Evolutionary conservation across 768 basidiomycete genomes (phyloP), one percentile per base, ranked within the genome.

Genomic region (Naganishia onofrii): DNA sequence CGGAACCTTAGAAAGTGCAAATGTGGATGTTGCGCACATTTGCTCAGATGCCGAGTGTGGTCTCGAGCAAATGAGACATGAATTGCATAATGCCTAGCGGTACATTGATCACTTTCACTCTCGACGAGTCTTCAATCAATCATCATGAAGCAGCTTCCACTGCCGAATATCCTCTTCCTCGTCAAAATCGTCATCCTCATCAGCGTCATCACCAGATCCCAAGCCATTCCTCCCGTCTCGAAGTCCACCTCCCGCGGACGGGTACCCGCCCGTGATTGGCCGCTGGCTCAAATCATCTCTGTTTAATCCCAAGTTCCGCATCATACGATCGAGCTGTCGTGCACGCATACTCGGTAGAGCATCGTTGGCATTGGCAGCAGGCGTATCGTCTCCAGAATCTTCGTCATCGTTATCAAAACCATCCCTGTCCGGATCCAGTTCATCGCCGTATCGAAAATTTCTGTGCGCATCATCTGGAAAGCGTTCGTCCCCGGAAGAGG

Each of bases 371-470:
- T 66, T 52, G 29, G 46, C 65, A 17, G 38, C 9, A 6, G 21
- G 38, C 21, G 60, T 9, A 2, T 34, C 23, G 3, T 63, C 60
- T 15, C 46, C 60, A 12, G 26, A 34, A 23, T 63, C 60, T 32
- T 34, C 65, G 29, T 69, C 68, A 5, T 26, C 52, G 15, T 51
- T 36, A 31, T 57, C 68, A 31, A 69, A 69, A n/a, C 68, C 68
- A 54, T 69, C 68, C n/a, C 68, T 56, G 44, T 69, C 57, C 17
- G 55, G 36, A 34, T 69, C 68, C 10, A 57, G 48, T 52, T 71
- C 57, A 26, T 71, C 66, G 32, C 70, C 70, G 55, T 71, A 67
- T 29, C 34, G 32, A 26, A 28, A 57, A 6, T 44, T 29, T 60
- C 46, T 38, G 3, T 58, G 53, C 12, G 56, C 57, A 26, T 58